phyloP scores from a whole-genome alignment of 192 early-diverging fungal genomes.

The Oehlia diaphana region DNA sequence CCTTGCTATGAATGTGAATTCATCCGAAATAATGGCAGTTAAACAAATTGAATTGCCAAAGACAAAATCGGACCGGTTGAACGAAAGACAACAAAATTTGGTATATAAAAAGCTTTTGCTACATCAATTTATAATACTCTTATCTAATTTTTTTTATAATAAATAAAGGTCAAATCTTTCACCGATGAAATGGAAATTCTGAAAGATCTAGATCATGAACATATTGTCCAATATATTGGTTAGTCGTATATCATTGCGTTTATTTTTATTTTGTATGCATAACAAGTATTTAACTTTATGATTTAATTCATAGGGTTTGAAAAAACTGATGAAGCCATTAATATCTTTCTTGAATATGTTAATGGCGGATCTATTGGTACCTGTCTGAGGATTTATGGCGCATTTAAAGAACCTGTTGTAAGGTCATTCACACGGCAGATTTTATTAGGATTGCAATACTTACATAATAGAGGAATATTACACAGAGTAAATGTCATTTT shows the following conservation, averaged over 20 bases:
- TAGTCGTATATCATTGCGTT: conserved; percentile 35
- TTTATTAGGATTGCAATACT: conserved; percentile 78
- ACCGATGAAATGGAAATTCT: conserved; percentile 74
- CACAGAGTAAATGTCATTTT: conserved; percentile 56
- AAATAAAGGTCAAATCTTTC: conserved; percentile 49
- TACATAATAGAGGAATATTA: conserved; percentile 75
- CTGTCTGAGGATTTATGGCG: conserved; percentile 70
- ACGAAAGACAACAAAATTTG: conserved; percentile 43
- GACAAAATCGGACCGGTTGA: conserved; percentile 46
- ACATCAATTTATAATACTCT: neutral
- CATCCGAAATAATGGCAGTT: conserved; percentile 79
- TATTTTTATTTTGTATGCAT: neutral
- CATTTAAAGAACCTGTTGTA: conserved; percentile 72
- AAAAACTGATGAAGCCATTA: conserved; percentile 65
- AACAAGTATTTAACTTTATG: neutral
- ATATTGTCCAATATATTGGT: conserved; percentile 94
- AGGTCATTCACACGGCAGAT: conserved; percentile 81
- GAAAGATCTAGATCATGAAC: conserved; percentile 78
- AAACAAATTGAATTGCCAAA: conserved; percentile 76
- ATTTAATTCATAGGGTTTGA: conserved; percentile 41
- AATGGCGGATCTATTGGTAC: conserved; percentile 87
- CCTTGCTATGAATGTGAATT: conserved; percentile 69
- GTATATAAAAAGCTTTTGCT: neutral
- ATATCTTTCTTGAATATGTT: conserved; percentile 98
- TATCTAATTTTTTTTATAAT: neutral